Evolutionary conservation across 805 yeast genomes (phyloP).

Genomic region (Starmerella sp.): DNA sequence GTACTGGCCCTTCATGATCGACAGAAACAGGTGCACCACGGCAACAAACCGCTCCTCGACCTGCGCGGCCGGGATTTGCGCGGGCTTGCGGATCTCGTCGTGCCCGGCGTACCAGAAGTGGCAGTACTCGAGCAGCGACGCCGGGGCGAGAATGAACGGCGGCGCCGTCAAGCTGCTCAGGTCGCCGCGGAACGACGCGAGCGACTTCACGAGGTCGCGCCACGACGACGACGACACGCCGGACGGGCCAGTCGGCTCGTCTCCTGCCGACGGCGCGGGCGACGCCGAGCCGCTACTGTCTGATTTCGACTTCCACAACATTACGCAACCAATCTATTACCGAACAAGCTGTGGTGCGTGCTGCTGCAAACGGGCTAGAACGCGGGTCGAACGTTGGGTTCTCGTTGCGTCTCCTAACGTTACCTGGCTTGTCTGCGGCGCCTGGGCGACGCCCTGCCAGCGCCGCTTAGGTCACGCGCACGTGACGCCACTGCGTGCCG

Average conservation of each 20-base stretch:
- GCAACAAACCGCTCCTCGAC: conserved; percentile 58
- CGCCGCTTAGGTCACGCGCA: not conserved
- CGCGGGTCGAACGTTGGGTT: not conserved
- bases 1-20: conserved; percentile 86
- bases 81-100: conserved; percentile 66
- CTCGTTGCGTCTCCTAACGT: not conserved
- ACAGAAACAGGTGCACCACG: conserved; percentile 82
- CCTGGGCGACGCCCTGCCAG: no score
- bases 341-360: not conserved
- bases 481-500: not conserved
- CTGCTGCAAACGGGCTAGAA: not conserved
- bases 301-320: conserved; percentile 15
- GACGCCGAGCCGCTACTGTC: not conserved
- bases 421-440: not conserved
- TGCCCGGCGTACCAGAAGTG: conserved; percentile 95
- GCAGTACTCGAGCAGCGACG: conserved; percentile 80
- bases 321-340: not conserved
- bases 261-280: conserved; percentile 2
- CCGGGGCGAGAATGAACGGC: conserved; percentile 86
- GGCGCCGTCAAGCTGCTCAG: conserved; percentile 92
- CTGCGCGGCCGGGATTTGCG: conserved; percentile 31
- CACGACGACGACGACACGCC: conserved; percentile 38
- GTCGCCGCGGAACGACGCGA: conserved; percentile 89
- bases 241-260: not conserved
- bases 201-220: conserved; percentile 82